Percentiles rank a stretch among this genome's conserved stretches.
phyloP scores from a whole-genome alignment of 345 rosid species.

The Citropsis articulata region DNA sequence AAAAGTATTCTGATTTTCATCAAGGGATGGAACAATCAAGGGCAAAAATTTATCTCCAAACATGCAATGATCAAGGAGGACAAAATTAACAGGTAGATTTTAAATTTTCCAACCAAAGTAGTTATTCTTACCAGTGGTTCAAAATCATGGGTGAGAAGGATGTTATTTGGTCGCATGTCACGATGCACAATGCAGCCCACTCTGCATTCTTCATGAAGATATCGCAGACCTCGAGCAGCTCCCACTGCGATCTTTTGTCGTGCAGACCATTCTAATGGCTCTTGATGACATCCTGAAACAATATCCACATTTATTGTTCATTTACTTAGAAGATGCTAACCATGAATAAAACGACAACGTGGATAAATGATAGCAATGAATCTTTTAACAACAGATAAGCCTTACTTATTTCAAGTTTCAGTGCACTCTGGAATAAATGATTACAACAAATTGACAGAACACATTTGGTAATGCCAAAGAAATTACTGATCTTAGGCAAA shows the following conservation, averaged over 20 bases:
- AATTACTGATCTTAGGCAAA: not conserved
- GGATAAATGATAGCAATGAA: not conserved
- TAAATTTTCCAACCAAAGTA: not conserved
- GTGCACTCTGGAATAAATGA: not conserved
- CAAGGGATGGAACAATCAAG: not conserved
- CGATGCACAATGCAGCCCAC: slow-evolving; percentile 99
- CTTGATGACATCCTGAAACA: slow-evolving; percentile 59
- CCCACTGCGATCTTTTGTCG: slow-evolving; percentile 96
- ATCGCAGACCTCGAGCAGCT: slow-evolving; percentile 96
- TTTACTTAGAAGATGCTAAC: not conserved
- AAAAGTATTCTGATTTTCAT: not conserved
- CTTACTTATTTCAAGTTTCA: not conserved
- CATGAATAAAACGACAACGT: not conserved
- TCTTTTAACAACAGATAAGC: not conserved
- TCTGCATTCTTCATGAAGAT: slow-evolving; percentile 99
- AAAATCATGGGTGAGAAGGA: slow-evolving; percentile 96
- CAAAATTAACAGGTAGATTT: not conserved
- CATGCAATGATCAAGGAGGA: not conserved
- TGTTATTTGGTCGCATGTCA: slow-evolving; percentile 99
- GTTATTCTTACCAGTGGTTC: slow-evolving; percentile 77
- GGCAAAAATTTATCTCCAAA: not conserved
- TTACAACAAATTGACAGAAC: not conserved
- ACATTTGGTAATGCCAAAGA: not conserved
- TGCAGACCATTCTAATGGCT: slow-evolving; percentile 82
- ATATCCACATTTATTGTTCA: slow-evolving; percentile 6